Percentiles rank a stretch among this genome's conserved stretches.
Conservation (phyloP, 2,329 filamentous ascomycete genomes). For the Stagonosporopsis chrysanthemi region DNA sequence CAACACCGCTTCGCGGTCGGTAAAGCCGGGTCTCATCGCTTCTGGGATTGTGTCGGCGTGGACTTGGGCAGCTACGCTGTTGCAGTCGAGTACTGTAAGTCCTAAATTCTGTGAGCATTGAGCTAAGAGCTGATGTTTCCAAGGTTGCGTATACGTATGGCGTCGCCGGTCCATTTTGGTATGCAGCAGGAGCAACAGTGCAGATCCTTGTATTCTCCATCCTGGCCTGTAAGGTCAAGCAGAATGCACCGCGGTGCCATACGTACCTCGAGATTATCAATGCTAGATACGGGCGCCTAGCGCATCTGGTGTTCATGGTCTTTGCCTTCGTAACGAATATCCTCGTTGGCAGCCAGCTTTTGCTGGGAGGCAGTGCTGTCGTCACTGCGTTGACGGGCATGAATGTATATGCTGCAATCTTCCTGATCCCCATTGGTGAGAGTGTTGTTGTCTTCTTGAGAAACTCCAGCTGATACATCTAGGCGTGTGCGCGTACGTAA, state of each 20-base stretch:
- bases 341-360: slow-evolving; percentile 53
- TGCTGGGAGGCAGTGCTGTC: slow-evolving; percentile 55
- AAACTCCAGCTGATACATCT: slow-evolving; percentile 8
- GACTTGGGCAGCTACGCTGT: slow-evolving; percentile 58
- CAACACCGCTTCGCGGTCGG: slow-evolving; percentile 55
- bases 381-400: slow-evolving; percentile 55
- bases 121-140: neutral
- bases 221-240: slow-evolving; percentile 54
- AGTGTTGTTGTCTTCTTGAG: neutral
- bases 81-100: slow-evolving; percentile 36
- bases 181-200: slow-evolving; percentile 54
- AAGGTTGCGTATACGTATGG: slow-evolving; percentile 39
- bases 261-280: slow-evolving; percentile 55
- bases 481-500: slow-evolving; percentile 49
- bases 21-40: slow-evolving; percentile 57
- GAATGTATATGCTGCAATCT: slow-evolving; percentile 55
- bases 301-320: slow-evolving; percentile 52
- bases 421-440: slow-evolving; percentile 53
- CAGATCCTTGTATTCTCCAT: slow-evolving; percentile 56
- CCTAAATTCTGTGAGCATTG: neutral
- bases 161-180: slow-evolving; percentile 48
- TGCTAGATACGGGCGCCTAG: slow-evolving; percentile 48
- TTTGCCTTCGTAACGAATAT: slow-evolving; percentile 55
- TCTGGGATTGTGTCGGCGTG: slow-evolving; percentile 59
- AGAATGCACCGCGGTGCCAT: slow-evolving; percentile 51